Base-by-base conservation (phyloP, 2,329 filamentous ascomycete species). In the Colletotrichum sp. region DNA sequence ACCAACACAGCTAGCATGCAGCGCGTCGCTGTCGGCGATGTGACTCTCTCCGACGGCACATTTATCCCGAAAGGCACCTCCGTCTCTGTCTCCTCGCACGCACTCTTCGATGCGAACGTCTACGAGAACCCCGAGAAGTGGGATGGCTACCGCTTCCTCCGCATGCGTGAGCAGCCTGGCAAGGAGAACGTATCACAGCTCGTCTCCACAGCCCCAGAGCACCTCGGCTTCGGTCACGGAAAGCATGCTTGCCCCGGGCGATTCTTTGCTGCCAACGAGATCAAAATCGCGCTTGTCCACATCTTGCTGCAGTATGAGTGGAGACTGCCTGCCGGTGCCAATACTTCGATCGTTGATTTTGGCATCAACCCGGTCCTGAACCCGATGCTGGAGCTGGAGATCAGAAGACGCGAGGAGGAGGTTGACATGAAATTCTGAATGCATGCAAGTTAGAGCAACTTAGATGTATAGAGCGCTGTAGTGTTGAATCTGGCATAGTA, bases 221-320 rank as follows among this genome's bases (percentile, higher is more conserved):
- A 81, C 70, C 79, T 85, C 39, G 79, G 76, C 24, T 87, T 86
- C 66, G 85, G 85, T 5, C 80, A 85, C 65, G 84, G 85, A 5
- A 78, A 77, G 21, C 82, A 85, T 67, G 82, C 84, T 3, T 86
- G 84, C 71, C 85, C 85, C 3, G 85, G 85, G 0, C 77, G 85
- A 5, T 85, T 84, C 77, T 85, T 85, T 75, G 84, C 84, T 1
- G 79, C 79, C 12, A 82, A 83, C 70, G 82, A 85, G 78, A 80
- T 85, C 28, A 85, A 86, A 79, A 77, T 85, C 12, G 72, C 61
- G n/a, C 48, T 74, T 1, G 67, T 67, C 7, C 67, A 72, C 39
- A 61, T 74, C 18, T 12, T 74, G 21, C 28, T 74, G 13, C 67
- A 74, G n/a, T 74, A 72, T 6, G 67, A 74, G 21, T 74, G 72